A percentile compares a stretch with the other conserved stretches of the same genome.
phyloP scores from a whole-genome alignment of 202 grass and related monocot species.

The Schoenoplectus triqueter region DNA sequence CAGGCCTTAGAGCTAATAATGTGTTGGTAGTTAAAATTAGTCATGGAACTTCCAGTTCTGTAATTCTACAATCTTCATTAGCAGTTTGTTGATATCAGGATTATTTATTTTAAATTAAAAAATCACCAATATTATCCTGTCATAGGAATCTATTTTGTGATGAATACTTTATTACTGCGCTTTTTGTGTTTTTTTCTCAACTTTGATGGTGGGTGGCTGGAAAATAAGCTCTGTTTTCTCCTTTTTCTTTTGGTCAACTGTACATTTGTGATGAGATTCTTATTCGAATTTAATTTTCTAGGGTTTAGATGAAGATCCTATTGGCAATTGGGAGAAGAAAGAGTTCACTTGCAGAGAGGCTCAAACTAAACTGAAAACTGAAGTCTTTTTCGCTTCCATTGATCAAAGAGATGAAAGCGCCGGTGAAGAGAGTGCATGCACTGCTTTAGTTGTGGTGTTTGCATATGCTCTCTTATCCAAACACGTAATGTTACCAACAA shows the following conservation, averaged over 20 bases:
- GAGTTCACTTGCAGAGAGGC: slow-evolving; percentile 84
- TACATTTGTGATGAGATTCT: neutral
- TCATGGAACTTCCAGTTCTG: neutral
- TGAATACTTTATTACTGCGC: neutral
- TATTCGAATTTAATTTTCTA: slow-evolving; percentile 20
- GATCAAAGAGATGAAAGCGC: slow-evolving; percentile 92
- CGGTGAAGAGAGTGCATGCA: slow-evolving; percentile 96
- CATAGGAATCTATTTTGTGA: neutral
- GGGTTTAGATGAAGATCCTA: slow-evolving; percentile 49
- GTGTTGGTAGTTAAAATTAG: neutral
- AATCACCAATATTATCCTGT: neutral
- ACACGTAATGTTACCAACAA: slow-evolving; percentile 56
- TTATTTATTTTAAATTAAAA: neutral
- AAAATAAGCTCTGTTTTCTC: neutral
- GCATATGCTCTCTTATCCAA: slow-evolving; percentile 67
- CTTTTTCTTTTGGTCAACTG: neutral
- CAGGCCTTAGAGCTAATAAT: neutral
- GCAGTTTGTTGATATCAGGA: neutral
- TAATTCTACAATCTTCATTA: neutral
- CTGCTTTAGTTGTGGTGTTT: slow-evolving; percentile 77
- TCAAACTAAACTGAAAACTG: slow-evolving; percentile 68
- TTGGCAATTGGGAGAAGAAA: slow-evolving; percentile 58
- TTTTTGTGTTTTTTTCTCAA: neutral
- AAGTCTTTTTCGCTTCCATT: slow-evolving; percentile 89
- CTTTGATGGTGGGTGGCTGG: neutral